Conservation (phyloP, 2,329 filamentous ascomycete species). For the Fusarium domesticum region DNA sequence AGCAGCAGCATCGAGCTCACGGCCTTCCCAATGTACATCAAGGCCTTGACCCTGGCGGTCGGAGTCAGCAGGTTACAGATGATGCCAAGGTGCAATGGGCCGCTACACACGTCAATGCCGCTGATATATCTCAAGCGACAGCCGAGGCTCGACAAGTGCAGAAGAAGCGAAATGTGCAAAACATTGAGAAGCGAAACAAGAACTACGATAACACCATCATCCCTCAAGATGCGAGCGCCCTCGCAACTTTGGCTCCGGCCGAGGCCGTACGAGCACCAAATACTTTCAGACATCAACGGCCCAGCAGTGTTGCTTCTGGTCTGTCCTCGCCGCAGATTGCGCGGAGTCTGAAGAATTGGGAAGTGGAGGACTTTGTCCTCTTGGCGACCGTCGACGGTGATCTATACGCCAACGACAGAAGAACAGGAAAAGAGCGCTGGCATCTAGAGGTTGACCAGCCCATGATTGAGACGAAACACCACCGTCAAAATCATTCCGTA, state of each 20-base stretch:
- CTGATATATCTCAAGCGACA: conserved; percentile 29
- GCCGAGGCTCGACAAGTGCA: conserved; percentile 25
- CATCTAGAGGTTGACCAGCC: conserved; percentile 78
- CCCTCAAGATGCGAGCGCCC: conserved; percentile 81
- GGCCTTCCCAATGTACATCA: conserved; percentile 19
- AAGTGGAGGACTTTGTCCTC: conserved; percentile 99
- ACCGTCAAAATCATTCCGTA: conserved; percentile 64
- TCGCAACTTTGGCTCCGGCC: conserved; percentile 97
- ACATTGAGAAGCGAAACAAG: conserved; percentile 33
- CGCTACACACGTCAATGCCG: conserved; percentile 31
- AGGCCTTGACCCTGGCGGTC: conserved; percentile 22
- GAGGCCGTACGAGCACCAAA: conserved; percentile 89
- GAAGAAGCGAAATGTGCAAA: conserved; percentile 22
- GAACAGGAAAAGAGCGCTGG: conserved; percentile 82
- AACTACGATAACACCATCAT: conserved; percentile 35
- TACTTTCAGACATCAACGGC: conserved; percentile 59
- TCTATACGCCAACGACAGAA: conserved; percentile 85
- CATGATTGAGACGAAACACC: conserved; percentile 87
- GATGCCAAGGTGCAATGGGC: conserved; percentile 33
- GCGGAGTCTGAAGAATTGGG: conserved; percentile 98
- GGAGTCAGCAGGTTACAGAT: conserved; percentile 28
- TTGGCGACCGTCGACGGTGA: conserved; percentile 99
- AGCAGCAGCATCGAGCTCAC: conserved; percentile 55
- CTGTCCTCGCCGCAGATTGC: conserved; percentile 83
- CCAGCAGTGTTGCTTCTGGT: conserved; percentile 60